A percentile compares a stretch with the other conserved stretches of the same genome.
Evolutionary conservation across 1,139 yeast genomes (phyloP).

Genomic region (Chernovozyma sophiae-reginae): DNA sequence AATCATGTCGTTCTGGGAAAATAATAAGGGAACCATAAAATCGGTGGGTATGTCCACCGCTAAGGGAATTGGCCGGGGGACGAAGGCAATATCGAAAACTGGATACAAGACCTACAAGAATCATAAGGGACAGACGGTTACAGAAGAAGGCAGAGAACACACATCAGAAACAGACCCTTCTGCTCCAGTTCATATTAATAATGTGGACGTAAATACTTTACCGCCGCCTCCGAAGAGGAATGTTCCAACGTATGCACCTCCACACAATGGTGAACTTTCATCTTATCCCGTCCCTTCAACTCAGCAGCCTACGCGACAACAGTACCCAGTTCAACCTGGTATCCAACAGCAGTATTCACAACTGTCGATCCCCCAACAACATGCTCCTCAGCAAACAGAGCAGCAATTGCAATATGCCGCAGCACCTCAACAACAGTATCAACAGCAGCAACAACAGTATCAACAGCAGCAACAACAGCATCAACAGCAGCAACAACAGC

Average conservation of each 20-base stretch:
- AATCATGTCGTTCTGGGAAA: conserved; percentile 50
- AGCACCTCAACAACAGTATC: conserved; percentile 5
- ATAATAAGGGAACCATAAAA: conserved; percentile 47
- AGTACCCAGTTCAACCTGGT: conserved; percentile 5
- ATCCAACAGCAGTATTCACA: conserved; percentile 3
- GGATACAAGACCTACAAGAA: conserved; percentile 48
- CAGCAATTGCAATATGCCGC: conserved; percentile 6
- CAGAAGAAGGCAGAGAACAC: conserved; percentile 1
- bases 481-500: conserved; percentile 2
- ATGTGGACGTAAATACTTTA: conserved; percentile 11
- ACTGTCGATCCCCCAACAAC: conserved; percentile 3
- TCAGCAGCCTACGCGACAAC: conserved; percentile 3
- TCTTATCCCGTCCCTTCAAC: not conserved
- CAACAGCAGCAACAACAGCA: conserved; percentile 4
- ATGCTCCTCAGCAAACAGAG: conserved; percentile 2
- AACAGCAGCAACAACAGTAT: conserved; percentile 5
- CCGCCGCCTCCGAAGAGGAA: conserved; percentile 40
- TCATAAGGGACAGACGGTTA: conserved; percentile 19
- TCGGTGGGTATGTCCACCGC: conserved; percentile 44
- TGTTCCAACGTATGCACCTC: conserved; percentile 17
- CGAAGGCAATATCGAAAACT: conserved; percentile 45
- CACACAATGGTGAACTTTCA: conserved; percentile 5
- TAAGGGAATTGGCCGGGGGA: conserved; percentile 48
- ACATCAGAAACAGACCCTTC: conserved; percentile 4
- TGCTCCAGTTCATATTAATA: conserved; percentile 3